phyloP scores from a whole-genome alignment of 1,139 yeast species.

The Arxiozyma heterogenica region DNA sequence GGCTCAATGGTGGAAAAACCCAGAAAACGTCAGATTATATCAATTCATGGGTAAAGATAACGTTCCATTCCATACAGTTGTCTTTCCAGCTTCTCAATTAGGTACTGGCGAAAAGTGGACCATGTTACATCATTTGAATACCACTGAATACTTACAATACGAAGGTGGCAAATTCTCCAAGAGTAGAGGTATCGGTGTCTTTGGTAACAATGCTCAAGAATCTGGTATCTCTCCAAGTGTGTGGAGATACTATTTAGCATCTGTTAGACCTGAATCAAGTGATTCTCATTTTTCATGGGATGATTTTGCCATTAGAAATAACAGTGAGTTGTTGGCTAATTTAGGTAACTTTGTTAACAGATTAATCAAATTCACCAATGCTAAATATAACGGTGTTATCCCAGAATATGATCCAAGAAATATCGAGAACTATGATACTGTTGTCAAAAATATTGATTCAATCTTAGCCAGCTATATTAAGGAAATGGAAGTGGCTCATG shows the following conservation, averaged over 20 bases:
- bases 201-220: conserved; percentile 94
- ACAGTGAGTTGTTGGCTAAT: conserved; percentile 87
- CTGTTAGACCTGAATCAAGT: conserved; percentile 88
- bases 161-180: conserved; percentile 98
- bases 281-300: conserved; percentile 97
- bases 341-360: conserved; percentile 96
- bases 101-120: conserved; percentile 92
- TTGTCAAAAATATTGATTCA: conserved; percentile 51
- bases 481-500: conserved; percentile 69
- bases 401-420: conserved; percentile 47
- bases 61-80: conserved; percentile 97
- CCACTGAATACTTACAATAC: conserved; percentile 93
- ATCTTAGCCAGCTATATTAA: conserved; percentile 54
- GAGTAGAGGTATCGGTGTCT: conserved; percentile 93
- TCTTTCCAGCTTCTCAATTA: conserved; percentile 84
- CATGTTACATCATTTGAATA: conserved; percentile 77
- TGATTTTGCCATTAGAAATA: conserved; percentile 88
- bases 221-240: conserved; percentile 87
- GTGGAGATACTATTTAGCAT: conserved; percentile 93
- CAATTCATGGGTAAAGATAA: conserved; percentile 99
- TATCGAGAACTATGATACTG: conserved; percentile 42
- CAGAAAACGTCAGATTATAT: conserved; percentile 73
- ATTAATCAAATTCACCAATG: conserved; percentile 77
- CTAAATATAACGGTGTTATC: conserved; percentile 85
- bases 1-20: conserved; percentile 89